These are phyloP conservation scores for Fomitopsis pulvina DNA, from an alignment of 768 basidiomycete genomes.

Conservation along the genomic window DNA sequence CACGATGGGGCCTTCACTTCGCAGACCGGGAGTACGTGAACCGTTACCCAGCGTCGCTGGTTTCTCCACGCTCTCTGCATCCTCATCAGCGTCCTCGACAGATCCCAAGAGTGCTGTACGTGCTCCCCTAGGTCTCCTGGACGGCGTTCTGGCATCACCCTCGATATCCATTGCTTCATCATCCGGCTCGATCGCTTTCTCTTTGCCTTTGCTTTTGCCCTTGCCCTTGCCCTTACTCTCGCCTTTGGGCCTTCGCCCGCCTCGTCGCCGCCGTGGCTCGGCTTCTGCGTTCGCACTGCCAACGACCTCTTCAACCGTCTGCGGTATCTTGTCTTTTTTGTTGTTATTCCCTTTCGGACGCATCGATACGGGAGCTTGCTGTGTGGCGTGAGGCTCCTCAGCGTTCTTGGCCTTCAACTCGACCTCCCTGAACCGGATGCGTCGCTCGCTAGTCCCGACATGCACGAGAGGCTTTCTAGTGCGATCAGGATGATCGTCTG, in stretches of 20 bases:
- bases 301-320: constrained; percentile 7
- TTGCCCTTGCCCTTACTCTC: neutral
- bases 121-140: no score
- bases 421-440: constrained; percentile 70
- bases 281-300: constrained; percentile 2
- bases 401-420: constrained; percentile 30
- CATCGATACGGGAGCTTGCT: neutral
- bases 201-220: constrained; percentile 10
- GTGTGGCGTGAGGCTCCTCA: neutral
- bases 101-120: no score
- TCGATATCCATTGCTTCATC: neutral
- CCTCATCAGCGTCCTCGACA: no score
- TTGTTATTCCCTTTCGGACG: neutral
- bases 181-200: neutral
- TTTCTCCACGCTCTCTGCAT: no score
- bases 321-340: constrained; percentile 5
- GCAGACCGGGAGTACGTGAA: no score
- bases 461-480: constrained; percentile 47
- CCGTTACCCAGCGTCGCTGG: no score
- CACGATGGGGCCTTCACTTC: no score
- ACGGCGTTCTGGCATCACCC: no score
- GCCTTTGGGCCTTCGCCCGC: constrained; percentile 1
- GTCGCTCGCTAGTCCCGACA: constrained; percentile 56
- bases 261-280: neutral
- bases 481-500: constrained; percentile 38